Base-by-base conservation (phyloP, 129 eudicot species). In the Calendula officinalis region DNA sequence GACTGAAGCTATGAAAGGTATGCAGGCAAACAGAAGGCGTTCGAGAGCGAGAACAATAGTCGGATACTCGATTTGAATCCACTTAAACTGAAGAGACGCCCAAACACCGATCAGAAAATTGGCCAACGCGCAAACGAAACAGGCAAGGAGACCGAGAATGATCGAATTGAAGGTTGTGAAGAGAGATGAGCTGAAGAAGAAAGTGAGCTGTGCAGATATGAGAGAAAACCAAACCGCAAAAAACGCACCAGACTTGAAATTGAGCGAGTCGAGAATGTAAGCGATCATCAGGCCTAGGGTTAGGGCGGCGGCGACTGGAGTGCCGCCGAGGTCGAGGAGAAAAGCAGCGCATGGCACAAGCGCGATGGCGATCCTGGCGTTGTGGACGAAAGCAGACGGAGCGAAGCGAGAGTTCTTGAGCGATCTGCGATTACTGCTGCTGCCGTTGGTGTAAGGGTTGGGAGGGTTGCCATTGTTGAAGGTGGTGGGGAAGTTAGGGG, bases 71-170 rank as follows among this genome's bases (percentile, higher is more conserved):
- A 91, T 77, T 9, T 87, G 95, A 71, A 91, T 80, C 90, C 94
- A 91, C 79, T 87, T 87, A 73, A 71, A 91, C 82, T 91, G 95
- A 54, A 91, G 81, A 17, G 97, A 91, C 33, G 85, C 91, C 97
- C 97, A 91, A 11, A 87, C 94, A 0, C 95, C 97, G 8, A 91
- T 67, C 22, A 87, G 38, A 72, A 91, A 91, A 66, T 82, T 91
- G 35, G 88, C 54, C 59, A 75, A 17, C 7, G 84, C 90, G 42
- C 94, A 87, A 8, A 86, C 40, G 1, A 76, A 78, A 0, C 78
- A 47, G 0, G 97, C 91, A 10, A 87, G 68, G n/a, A 84, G 22
- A 4, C 81, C 82, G 6, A 91, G 71, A 15, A 78, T 41, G 12
- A 80, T 3, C 6, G 84, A 82, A 69, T 72, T 74, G 75, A 84